A percentile compares a stretch with the other conserved stretches of the same genome.
phyloP scores from a whole-genome alignment of 129 eudicot species.

The carrot (Daucus carota) region DNA sequence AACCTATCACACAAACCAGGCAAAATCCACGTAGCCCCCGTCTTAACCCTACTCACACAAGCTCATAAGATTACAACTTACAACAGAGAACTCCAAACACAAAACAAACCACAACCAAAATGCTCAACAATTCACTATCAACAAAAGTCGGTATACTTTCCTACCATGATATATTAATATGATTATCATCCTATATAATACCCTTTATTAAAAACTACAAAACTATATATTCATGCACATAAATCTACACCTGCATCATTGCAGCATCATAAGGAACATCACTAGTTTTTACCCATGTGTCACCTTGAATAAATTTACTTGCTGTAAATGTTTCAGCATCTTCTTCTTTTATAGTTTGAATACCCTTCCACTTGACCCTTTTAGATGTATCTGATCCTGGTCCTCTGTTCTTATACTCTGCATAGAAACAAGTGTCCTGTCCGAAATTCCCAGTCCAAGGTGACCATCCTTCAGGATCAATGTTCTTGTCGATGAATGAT shows the following conservation, averaged over 20 bases:
- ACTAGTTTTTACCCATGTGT: constrained; percentile 34
- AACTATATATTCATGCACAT: background rate
- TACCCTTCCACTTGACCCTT: constrained; percentile 43
- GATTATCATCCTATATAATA: no score
- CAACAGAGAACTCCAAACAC: no score
- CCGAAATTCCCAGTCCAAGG: constrained; percentile 33
- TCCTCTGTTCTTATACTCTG: constrained; percentile 45
- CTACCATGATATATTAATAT: no score
- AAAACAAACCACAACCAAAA: no score
- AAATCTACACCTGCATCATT: no score
- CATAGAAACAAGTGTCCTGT: constrained; percentile 31
- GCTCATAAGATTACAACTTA: no score
- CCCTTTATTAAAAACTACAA: background rate
- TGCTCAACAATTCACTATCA: no score
- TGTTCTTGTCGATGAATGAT: constrained; percentile 25
- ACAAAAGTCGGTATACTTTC: no score
- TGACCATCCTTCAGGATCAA: constrained; percentile 51
- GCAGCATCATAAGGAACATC: constrained; percentile 52
- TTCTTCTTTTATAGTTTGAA: constrained; percentile 15
- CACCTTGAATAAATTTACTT: constrained; percentile 30
- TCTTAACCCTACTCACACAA: no score
- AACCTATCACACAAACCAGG: no score
- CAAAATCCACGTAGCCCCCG: no score
- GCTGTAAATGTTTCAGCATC: constrained; percentile 31
- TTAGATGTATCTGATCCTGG: constrained; percentile 32